Base-by-base conservation (phyloP, 1,139 yeast species). In the Hyphopichia burtonii region DNA sequence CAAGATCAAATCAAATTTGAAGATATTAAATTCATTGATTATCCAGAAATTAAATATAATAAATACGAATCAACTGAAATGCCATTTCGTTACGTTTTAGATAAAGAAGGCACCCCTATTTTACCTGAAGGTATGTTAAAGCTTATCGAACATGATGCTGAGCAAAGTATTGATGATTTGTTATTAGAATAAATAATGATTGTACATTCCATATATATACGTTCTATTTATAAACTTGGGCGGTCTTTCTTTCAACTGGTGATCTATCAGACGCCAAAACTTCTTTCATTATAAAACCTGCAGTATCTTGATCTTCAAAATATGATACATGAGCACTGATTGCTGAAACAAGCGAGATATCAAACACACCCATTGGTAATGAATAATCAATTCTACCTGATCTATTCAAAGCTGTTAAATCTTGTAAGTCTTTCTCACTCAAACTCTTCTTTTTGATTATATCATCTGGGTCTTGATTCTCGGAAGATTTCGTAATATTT, bases 61-160 rank as follows among this genome's bases (percentile, higher is more conserved):
- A 85, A 84, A 61, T 81, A 86, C 58, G 98, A 93, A 63, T 86
- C 96, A 6, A 90, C 96, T 0, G 97, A 93, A 60, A 93, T 93
- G 99, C 99, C 99, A 3, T 93, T 93, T 68, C 75, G 98, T 58
- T 93, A 93, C 56, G 85, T 93, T 25, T 68, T 83, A 43, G 84
- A 83, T 50, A 70, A 65, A 3, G 55, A 76, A 2, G 81, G 80
- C 3, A 74, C 76, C 48, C 98, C 98, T 1, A 86, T 93, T 17
- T 72, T 93, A 57, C 99, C 99, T 1, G 77, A 78, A 47, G 98
- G 98, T 0, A 91, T 93, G 98, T 71, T 88, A 48, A 83, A 85
- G 35, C 76, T 91, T 60, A 91, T 93, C 55, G 83, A 85, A 56
- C 78, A 78, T 52, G 99, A 93, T 58, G 83, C 95, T 2, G 88